Evolutionary conservation across 345 rosid genomes (phyloP).

Genomic region (Adansonia digitata): DNA sequence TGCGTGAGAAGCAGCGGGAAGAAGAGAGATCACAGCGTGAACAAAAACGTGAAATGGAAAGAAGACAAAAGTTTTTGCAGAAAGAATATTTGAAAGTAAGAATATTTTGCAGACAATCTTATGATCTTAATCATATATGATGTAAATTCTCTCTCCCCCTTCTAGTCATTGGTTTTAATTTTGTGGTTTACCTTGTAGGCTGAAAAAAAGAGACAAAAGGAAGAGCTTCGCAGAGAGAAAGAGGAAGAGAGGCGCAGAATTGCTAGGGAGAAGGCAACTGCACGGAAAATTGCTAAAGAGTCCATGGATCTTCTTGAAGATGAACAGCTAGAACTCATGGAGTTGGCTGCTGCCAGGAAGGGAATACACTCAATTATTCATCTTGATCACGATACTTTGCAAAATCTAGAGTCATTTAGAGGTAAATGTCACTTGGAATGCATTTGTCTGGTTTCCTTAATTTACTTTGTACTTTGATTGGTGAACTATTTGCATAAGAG

Average conservation of each 20-base stretch:
- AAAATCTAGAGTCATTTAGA: conserved; percentile 77
- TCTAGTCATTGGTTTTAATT: not conserved
- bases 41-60: conserved; percentile 86
- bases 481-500: not conserved
- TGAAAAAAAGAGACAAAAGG: conserved; percentile 82
- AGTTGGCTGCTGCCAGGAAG: conserved; percentile 84
- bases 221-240: conserved; percentile 83
- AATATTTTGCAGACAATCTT: not conserved
- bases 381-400: conserved; percentile 77
- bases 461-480: not conserved
- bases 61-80: conserved; percentile 89
- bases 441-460: not conserved
- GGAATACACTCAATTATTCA: conserved; percentile 68
- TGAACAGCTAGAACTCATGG: conserved; percentile 99
- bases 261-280: conserved; percentile 97
- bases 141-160: conserved; percentile 10
- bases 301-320: conserved; percentile 98
- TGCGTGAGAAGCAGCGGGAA: conserved; percentile 92
- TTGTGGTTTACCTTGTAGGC: conserved; percentile 44
- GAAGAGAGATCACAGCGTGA: conserved; percentile 88
- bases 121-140: conserved; percentile 1
- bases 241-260: conserved; percentile 78
- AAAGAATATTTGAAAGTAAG: conserved; percentile 65
- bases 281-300: conserved; percentile 94
- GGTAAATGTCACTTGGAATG: conserved; percentile 35